Base-by-base conservation (phyloP, 1,284 basidiomycete species). In the Moniliella sp. region DNA sequence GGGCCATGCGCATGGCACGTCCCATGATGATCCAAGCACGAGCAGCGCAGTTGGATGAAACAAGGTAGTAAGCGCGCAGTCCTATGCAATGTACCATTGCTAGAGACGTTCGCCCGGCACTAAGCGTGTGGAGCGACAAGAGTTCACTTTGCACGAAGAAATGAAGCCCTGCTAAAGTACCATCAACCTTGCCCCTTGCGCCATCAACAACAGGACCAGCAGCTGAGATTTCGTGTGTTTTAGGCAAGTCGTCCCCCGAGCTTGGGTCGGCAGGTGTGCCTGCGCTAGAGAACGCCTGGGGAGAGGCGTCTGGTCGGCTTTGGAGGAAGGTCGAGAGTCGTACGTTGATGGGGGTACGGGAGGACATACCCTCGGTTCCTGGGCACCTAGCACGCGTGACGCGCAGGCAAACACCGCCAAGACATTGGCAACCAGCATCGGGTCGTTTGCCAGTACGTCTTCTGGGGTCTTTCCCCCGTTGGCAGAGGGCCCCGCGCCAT, bases 31-130 rank as follows among this genome's bases (percentile, higher is more conserved):
- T n/a, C 37, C 37, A 39, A 1, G 33, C 25, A 2, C 26, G 27
- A 18, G 34, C 34, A 2, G 34, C 8, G 13, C 27, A 36, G 27
- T 28, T 30, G 16, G 11, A 14, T 2, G 28, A 9, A 3, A 34
- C 21, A 30, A 36, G 23, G 27, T 41, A 27, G 15, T 27, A 27
- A 30, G 43, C 25, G 10, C 36, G 29, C 10, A 44, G 17, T 17
- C 34, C 15, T 31, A 33, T 13, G 32, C 25, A 28, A 11, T 33
- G 25, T 9, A 32, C 27, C 18, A n/a, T n/a, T 32, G 18, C 18
- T 27, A 23, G 10, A 33, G n/a, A n/a, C n/a, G n/a, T 9, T 9
- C 32, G 9, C 17, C 25, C 28, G 13, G 27, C 26, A 8, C 15
- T 21, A 4, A 11, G 3, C 5, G 25, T 18, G 15, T 33, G 32